A percentile compares a stretch with the other conserved stretches of the same genome.
Evolutionary conservation across 352 stramenopile genomes (phyloP).

Genomic region (Globisporangium iwayamae): DNA sequence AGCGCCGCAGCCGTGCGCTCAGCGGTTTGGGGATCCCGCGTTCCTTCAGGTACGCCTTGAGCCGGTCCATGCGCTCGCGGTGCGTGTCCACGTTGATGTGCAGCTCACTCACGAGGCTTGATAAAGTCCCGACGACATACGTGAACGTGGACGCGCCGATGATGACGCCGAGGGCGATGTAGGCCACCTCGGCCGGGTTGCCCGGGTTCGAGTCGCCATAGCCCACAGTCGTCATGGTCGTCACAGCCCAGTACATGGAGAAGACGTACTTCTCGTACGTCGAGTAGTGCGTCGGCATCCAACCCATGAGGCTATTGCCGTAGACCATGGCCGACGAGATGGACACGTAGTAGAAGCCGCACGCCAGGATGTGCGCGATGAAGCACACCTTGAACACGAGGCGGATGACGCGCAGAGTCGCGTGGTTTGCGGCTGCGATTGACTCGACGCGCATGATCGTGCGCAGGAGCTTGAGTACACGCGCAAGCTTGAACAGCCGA

Average conservation of each 20-base stretch:
- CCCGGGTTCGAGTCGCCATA: constrained; percentile 67
- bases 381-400: constrained; percentile 61
- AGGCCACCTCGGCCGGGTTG: constrained; percentile 56
- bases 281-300: constrained; percentile 25
- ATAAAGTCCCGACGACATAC: constrained; percentile 78
- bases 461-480: constrained; percentile 85
- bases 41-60: constrained; percentile 78
- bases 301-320: constrained; percentile 25
- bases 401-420: constrained; percentile 47
- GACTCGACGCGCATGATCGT: constrained; percentile 50
- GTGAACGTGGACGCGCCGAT: constrained; percentile 67
- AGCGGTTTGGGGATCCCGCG: constrained; percentile 54
- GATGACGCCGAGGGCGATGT: constrained; percentile 48
- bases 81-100: constrained; percentile 47
- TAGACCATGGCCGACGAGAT: constrained; percentile 28
- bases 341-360: constrained; percentile 62
- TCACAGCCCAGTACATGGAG: constrained; percentile 73
- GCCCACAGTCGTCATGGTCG: constrained; percentile 77
- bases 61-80: constrained; percentile 61
- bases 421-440: constrained; percentile 48
- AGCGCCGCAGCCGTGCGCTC: constrained; percentile 47
- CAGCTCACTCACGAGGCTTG: constrained; percentile 70
- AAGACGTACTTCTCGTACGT: constrained; percentile 60
- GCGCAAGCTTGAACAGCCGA: constrained; percentile 79
- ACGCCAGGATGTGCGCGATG: constrained; percentile 57